These are phyloP conservation scores for Petunia hybrid DNA, from an alignment of 305 asterid species.

Conservation along the genomic window DNA sequence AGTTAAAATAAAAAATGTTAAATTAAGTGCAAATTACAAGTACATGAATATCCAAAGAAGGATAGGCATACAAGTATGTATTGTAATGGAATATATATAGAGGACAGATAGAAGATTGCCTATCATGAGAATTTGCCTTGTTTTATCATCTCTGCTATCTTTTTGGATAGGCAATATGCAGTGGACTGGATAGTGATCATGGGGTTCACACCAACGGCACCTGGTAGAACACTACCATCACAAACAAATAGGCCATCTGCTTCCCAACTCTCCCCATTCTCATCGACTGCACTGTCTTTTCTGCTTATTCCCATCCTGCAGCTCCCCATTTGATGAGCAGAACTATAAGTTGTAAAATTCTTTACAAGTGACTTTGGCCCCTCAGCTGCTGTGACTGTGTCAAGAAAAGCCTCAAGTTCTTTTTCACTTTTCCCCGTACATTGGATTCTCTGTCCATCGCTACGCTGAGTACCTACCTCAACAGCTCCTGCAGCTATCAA, in stretches of 20 bases:
- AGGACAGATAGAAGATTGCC: background rate
- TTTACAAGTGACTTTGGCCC: constrained; percentile 66
- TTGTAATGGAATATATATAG: too few species aligned
- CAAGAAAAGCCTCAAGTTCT: constrained; percentile 66
- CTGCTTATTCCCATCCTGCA: constrained; percentile 76
- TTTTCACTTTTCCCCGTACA: constrained; percentile 53
- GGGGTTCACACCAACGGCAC: constrained; percentile 83
- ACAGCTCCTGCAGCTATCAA: constrained; percentile 84
- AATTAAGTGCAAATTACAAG: too few species aligned
- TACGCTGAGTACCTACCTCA: constrained; percentile 84
- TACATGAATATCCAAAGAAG: too few species aligned
- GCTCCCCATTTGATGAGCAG: constrained; percentile 90
- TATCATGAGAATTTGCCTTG: background rate
- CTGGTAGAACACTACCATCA: constrained; percentile 83
- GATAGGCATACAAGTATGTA: too few species aligned
- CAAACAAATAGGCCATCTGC: constrained; percentile 79
- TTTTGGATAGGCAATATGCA: constrained; percentile 61
- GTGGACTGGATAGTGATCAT: constrained; percentile 81
- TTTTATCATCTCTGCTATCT: constrained; percentile 54
- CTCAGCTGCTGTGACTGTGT: constrained; percentile 53
- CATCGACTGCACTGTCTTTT: constrained; percentile 74
- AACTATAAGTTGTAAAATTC: constrained; percentile 68
- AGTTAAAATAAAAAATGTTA: too few species aligned
- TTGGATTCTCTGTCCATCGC: constrained; percentile 68
- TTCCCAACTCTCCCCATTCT: constrained; percentile 93